Conservation (phyloP, 768 basidiomycete species). For the Termitomyces titanicus region DNA sequence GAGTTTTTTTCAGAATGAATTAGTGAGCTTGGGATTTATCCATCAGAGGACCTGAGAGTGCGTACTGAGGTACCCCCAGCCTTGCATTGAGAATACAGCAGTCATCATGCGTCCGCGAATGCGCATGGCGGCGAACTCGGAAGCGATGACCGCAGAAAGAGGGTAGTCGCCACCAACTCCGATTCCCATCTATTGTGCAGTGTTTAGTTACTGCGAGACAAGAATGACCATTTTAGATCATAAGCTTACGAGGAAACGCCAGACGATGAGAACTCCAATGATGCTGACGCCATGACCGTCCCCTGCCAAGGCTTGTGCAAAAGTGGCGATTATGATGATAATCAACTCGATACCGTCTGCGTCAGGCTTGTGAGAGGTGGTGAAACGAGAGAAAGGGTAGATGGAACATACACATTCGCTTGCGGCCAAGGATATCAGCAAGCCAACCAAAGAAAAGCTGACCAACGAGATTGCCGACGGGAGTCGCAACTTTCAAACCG, state of each 20-base stretch:
- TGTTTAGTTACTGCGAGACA: slow-evolving; percentile 1
- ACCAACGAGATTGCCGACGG: slow-evolving; percentile 73
- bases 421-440: slow-evolving; percentile 72
- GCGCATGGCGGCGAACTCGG: slow-evolving; percentile 78
- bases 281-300: slow-evolving; percentile 62
- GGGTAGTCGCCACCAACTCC: slow-evolving; percentile 94
- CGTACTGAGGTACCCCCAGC: slow-evolving; percentile 81
- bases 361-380: neutral
- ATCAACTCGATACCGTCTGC: slow-evolving; percentile 70
- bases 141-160: slow-evolving; percentile 79
- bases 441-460: slow-evolving; percentile 80
- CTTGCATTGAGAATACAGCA: slow-evolving; percentile 81
- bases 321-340: slow-evolving; percentile 77
- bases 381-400: neutral
- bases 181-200: slow-evolving; percentile 52
- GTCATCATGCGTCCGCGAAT: slow-evolving; percentile 86
- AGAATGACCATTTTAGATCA: neutral
- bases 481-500: slow-evolving; percentile 76
- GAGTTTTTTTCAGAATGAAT: neutral
- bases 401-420: slow-evolving; percentile 64
- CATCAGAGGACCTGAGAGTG: slow-evolving; percentile 4
- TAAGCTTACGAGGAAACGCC: slow-evolving; percentile 65
- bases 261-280: slow-evolving; percentile 73
- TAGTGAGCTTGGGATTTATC: neutral
- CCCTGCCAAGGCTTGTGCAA: slow-evolving; percentile 76